Evolutionary conservation across 2,329 filamentous ascomycete genomes (phyloP).

Genomic region (Eurotiales sp.): DNA sequence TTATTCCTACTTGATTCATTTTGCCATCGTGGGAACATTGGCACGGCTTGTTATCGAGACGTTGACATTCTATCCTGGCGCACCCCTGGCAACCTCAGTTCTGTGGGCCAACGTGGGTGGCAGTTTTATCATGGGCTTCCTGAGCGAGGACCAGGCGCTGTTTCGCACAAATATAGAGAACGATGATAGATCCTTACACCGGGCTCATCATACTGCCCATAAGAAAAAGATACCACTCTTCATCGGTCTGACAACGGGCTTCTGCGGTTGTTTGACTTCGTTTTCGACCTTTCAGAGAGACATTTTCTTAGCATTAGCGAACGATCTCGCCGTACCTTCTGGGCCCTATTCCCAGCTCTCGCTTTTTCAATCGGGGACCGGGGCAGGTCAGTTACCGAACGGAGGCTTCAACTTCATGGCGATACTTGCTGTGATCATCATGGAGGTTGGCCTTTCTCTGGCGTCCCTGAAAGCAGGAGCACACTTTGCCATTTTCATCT

Average conservation of each 20-base stretch:
- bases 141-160: constrained; percentile 71
- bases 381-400: constrained; percentile 46
- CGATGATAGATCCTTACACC: constrained; percentile 32
- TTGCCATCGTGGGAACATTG: constrained; percentile 78
- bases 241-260: constrained; percentile 78
- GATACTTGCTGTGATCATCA: constrained; percentile 67
- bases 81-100: constrained; percentile 68
- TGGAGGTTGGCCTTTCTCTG: constrained; percentile 68
- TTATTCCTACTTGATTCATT: constrained; percentile 76
- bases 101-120: constrained; percentile 87
- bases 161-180: constrained; percentile 53
- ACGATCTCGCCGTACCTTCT: constrained; percentile 55
- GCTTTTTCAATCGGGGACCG: constrained; percentile 30
- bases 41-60: constrained; percentile 76
- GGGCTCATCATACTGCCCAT: constrained; percentile 48
- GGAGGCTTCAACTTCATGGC: constrained; percentile 82
- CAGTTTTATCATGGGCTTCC: constrained; percentile 77
- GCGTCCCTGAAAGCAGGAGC: constrained; percentile 67
- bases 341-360: not conserved
- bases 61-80: constrained; percentile 72
- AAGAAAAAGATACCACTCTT: constrained; percentile 90
- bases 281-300: constrained; percentile 85
- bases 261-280: constrained; percentile 84
- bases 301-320: constrained; percentile 75
- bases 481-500: constrained; percentile 65